A percentile compares a stretch with the other conserved stretches of the same genome.
Conservation (phyloP, 176 grass and related monocot genomes). For the Metroxylon sagu region DNA sequence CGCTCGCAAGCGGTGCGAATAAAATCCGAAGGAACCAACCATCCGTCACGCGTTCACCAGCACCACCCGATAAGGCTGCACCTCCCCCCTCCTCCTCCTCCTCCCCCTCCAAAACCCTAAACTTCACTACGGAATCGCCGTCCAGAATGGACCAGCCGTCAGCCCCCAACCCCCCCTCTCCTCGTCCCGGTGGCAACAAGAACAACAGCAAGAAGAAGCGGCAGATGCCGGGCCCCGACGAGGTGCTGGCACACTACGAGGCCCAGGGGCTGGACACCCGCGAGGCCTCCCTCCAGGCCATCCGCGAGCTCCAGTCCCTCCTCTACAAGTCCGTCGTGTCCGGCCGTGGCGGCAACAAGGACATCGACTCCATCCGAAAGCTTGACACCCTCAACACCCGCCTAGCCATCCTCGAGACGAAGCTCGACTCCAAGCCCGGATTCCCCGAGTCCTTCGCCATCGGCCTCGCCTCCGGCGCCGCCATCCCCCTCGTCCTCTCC, state of each 20-base stretch:
- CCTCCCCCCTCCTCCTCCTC: too few species aligned
- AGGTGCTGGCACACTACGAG: constrained; percentile 25
- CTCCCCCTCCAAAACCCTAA: too few species aligned
- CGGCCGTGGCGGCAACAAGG: constrained; percentile 11
- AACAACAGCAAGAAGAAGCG: not conserved
- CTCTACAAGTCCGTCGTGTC: constrained; percentile 19
- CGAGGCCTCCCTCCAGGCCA: constrained; percentile 15
- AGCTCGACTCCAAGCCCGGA: constrained; percentile 22
- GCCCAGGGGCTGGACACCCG: constrained; percentile 7
- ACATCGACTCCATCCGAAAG: constrained; percentile 17
- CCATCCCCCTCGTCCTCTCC: constrained; percentile 1
- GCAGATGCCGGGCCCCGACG: not conserved
- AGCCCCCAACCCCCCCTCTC: not conserved
- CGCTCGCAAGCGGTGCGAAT: too few species aligned
- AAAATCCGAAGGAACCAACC: too few species aligned
- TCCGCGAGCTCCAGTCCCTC: constrained; percentile 21
- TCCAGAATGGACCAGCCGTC: constrained; percentile 4
- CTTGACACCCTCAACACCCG: constrained; percentile 20
- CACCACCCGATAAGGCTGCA: too few species aligned
- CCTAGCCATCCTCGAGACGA: constrained; percentile 21
- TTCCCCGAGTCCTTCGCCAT: constrained; percentile 12
- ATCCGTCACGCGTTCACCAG: too few species aligned
- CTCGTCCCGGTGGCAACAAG: not conserved
- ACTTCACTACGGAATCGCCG: too few species aligned
- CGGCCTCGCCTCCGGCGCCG: constrained; percentile 9